These are phyloP conservation scores for Pleurotus tuoliensis DNA, from an alignment of 768 basidiomycete species.

Conservation along the genomic window DNA sequence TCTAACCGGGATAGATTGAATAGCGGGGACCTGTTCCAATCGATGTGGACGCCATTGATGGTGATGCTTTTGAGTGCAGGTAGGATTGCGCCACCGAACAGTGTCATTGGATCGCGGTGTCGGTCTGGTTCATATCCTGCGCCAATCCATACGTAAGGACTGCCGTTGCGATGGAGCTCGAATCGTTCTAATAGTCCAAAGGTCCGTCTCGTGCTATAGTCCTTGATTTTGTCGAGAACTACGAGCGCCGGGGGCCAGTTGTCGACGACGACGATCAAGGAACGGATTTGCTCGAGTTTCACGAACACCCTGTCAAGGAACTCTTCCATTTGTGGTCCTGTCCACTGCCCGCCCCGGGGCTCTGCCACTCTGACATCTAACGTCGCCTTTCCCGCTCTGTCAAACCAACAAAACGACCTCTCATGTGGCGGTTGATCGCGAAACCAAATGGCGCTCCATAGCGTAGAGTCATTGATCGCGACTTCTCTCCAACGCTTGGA, in stretches of 20 bases:
- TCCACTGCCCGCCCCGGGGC: slow-evolving; percentile 19
- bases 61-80: slow-evolving; percentile 46
- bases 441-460: slow-evolving; percentile 70
- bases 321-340: slow-evolving; percentile 36
- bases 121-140: slow-evolving; percentile 31
- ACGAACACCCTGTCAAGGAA: slow-evolving; percentile 49
- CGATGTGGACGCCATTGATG: slow-evolving; percentile 56
- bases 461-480: slow-evolving; percentile 41
- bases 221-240: slow-evolving; percentile 45
- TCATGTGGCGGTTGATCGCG: slow-evolving; percentile 45
- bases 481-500: slow-evolving; percentile 53
- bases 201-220: slow-evolving; percentile 25
- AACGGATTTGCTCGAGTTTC: slow-evolving; percentile 55
- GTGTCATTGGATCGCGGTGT: slow-evolving; percentile 28
- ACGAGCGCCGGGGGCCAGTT: slow-evolving; percentile 50
- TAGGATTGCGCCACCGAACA: slow-evolving; percentile 49
- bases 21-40: slow-evolving; percentile 50
- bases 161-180: slow-evolving; percentile 59
- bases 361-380: slow-evolving; percentile 65
- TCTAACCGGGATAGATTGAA: slow-evolving; percentile 61
- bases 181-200: slow-evolving; percentile 53
- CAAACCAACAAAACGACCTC: slow-evolving; percentile 53
- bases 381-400: slow-evolving; percentile 49
- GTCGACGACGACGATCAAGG: slow-evolving; percentile 54
- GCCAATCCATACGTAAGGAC: slow-evolving; percentile 43